Evolutionary conservation across 1,284 basidiomycete species (phyloP), one percentile per base, ranked within the genome.

Genomic region (Moesziomyces antarcticus): DNA sequence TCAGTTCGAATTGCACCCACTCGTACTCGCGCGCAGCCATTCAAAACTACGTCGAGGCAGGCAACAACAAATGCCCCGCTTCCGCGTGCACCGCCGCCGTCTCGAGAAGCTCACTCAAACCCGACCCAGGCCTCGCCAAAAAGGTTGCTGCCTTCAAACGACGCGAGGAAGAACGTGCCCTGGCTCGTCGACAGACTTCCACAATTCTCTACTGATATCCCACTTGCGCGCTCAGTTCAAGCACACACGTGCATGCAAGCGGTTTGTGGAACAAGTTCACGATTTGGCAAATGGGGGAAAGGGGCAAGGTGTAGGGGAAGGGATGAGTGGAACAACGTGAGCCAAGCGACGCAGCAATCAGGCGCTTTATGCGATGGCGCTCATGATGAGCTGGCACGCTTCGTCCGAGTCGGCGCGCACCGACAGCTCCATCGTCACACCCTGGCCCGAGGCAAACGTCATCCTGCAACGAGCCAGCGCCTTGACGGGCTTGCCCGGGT

Each of bases 371-470:
- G 78, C 78, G 83, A 99, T 95, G 50, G 97, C 96, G 43, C 91
- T 89, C 73, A 98, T 88, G 41, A 99, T 91, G 60, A 99, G 88
- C 78, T 90, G 88, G 80, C 92, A 93, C 24, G 91, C 92, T 71
- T 89, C 89, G 82, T 93, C 90, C 85, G 91, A 91, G 84, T 99
- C 94, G 53, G 94, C 94, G 50, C 96, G 90, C n/a, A 97, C 94
- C 20, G 89, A 88, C 53, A 99, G 86, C 86, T 99, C 96, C 74
- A 99, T 87, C 43, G 94, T 97, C n/a, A 99, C 97, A 16, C 97
- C 97, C 72, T 92, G 88, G 9, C 91, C 93, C 61, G 90, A 87
- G 50, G 92, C 90, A 86, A 90, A 97, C 21, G 95, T 97, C 97
- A 99, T 99, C 71, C 96, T 89, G 86, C 92, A 93, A 66, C 94